Conservation (phyloP, 305 asterid species). For the Nicotiana rustica region DNA sequence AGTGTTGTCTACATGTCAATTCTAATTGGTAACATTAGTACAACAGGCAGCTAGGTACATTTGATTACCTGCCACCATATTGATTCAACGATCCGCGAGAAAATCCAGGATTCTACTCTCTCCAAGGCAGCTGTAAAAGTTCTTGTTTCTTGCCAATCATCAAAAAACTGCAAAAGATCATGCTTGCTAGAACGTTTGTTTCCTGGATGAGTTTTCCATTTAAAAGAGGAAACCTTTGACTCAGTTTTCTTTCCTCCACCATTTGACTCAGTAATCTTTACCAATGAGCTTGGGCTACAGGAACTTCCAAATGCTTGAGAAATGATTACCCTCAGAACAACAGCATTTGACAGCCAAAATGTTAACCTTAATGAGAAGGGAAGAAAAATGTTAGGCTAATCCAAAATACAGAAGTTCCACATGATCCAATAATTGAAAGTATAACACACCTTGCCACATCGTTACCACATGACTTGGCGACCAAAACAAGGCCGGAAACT, state of each 20-base stretch:
- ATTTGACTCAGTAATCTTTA: slow-evolving; percentile 51
- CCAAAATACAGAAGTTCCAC: not conserved
- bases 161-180: slow-evolving; percentile 63
- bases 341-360: slow-evolving; percentile 89
- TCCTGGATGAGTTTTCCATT: slow-evolving; percentile 52
- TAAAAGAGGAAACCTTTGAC: slow-evolving; percentile 44
- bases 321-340: slow-evolving; percentile 81
- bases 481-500: slow-evolving; percentile 80
- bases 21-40: not conserved
- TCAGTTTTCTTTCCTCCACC: slow-evolving; percentile 51
- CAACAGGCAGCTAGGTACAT: not conserved
- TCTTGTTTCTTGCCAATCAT: slow-evolving; percentile 95
- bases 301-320: slow-evolving; percentile 83
- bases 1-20: not conserved
- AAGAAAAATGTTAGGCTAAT: slow-evolving; percentile 31
- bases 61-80: slow-evolving; percentile 97
- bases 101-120: slow-evolving; percentile 94
- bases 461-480: slow-evolving; percentile 88
- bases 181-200: slow-evolving; percentile 53
- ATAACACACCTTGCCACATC: slow-evolving; percentile 82
- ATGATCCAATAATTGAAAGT: slow-evolving; percentile 34
- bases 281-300: slow-evolving; percentile 62
- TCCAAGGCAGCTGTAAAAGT: slow-evolving; percentile 81
- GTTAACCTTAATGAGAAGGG: slow-evolving; percentile 58
- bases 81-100: slow-evolving; percentile 87